These are phyloP conservation scores for Mycogone perniciosa DNA, from an alignment of 2,329 filamentous ascomycete species.

Conservation along the genomic window DNA sequence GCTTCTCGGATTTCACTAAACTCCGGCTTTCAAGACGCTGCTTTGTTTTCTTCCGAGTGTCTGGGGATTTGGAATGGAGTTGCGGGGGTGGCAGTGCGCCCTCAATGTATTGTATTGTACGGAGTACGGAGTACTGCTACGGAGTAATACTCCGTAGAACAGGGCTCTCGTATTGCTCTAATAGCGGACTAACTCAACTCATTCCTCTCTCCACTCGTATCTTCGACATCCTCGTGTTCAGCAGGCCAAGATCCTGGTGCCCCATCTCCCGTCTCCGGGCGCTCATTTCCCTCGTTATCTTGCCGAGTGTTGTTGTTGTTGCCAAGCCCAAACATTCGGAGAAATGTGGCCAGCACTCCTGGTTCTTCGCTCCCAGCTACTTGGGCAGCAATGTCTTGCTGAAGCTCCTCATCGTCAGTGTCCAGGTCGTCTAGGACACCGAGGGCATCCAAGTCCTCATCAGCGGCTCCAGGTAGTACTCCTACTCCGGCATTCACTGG, in stretches of 20 bases:
- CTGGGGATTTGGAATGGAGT: no score
- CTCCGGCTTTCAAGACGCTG: no score
- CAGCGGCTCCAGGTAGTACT: background rate
- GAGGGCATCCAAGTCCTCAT: background rate
- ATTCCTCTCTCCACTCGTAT: background rate
- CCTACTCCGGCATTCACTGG: constrained; percentile 12
- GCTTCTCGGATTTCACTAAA: no score
- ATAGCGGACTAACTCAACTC: background rate
- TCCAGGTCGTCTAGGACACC: constrained; percentile 5
- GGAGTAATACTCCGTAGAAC: no score
- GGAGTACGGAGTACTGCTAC: no score
- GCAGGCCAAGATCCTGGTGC: constrained; percentile 32
- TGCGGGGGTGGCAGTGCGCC: no score
- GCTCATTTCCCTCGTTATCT: constrained; percentile 11
- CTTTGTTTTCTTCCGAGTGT: no score
- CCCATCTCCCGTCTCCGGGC: constrained; percentile 10
- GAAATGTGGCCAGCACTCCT: constrained; percentile 22
- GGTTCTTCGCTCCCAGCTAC: constrained; percentile 19
- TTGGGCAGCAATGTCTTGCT: constrained; percentile 25
- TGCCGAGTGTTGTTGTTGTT: constrained; percentile 2
- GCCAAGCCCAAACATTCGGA: constrained; percentile 22
- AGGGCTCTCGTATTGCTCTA: no score
- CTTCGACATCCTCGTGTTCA: constrained; percentile 16
- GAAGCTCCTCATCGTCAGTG: constrained; percentile 27
- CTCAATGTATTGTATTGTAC: no score